A percentile compares a stretch with the other conserved stretches of the same genome.
These are phyloP conservation scores for Ilyonectria mors-panacis DNA, from an alignment of 2,329 filamentous ascomycete genomes.

Conservation along the genomic window DNA sequence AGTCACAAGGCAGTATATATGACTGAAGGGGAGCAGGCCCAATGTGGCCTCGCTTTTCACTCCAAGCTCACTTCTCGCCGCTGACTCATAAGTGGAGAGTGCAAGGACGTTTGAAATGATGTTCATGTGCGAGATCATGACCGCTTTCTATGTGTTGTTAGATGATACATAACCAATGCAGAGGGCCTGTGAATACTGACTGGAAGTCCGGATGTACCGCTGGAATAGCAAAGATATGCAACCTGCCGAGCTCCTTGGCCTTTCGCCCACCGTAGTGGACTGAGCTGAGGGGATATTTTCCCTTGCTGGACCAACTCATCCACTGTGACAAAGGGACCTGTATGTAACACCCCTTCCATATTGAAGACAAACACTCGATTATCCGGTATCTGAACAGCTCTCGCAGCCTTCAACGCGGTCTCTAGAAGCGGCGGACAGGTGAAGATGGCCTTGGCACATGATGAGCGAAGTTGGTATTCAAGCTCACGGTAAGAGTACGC, in stretches of 20 bases:
- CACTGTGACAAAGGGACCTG: no score
- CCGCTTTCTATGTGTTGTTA: conserved; percentile 1
- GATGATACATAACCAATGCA: no score
- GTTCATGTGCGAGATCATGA: conserved; percentile 12
- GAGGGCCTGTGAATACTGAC: no score
- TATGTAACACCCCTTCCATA: no score
- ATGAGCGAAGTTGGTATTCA: not conserved
- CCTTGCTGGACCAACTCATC: not conserved
- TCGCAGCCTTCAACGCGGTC: not conserved
- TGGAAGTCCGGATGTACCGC: conserved; percentile 10
- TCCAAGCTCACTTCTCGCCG: not conserved
- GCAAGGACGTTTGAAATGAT: not conserved
- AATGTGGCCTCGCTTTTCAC: conserved; percentile 52
- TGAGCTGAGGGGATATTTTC: no score
- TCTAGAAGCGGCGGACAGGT: not conserved
- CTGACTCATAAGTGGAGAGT: not conserved
- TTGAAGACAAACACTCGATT: not conserved
- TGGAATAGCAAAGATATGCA: conserved; percentile 10
- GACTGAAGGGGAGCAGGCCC: conserved; percentile 81
- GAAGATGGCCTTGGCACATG: not conserved
- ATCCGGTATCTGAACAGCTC: not conserved
- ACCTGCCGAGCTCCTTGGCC: not conserved
- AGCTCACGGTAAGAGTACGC: not conserved
- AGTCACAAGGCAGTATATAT: conserved; percentile 85
- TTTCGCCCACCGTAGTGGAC: no score